A percentile compares a stretch with the other conserved stretches of the same genome.
These are phyloP conservation scores for Peribolospora kevripleyi DNA, from an alignment of 768 basidiomycete species.

Conservation along the genomic window DNA sequence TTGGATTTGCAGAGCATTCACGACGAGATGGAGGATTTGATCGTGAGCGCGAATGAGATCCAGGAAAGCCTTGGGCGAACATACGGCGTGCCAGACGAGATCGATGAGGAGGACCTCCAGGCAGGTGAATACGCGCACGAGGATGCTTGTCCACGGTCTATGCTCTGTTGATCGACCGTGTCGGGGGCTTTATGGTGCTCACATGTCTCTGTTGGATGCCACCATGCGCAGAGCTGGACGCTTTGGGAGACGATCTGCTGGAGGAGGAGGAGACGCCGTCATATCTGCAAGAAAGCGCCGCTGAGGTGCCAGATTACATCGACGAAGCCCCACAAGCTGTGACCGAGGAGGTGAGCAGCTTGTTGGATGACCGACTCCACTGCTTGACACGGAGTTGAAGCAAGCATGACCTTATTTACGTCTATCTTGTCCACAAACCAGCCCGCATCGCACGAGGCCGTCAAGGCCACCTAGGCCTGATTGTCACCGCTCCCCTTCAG, in stretches of 20 bases:
- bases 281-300: slow-evolving; percentile 31
- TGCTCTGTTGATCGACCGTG: not conserved
- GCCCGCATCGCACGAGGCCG: too few species aligned
- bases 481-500: too few species aligned
- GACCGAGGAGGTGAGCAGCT: slow-evolving; percentile 1
- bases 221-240: slow-evolving; percentile 52
- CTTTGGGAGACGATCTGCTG: slow-evolving; percentile 48
- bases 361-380: too few species aligned
- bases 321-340: slow-evolving; percentile 20
- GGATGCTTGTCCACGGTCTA: not conserved
- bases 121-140: slow-evolving; percentile 37
- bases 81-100: slow-evolving; percentile 87
- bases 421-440: too few species aligned
- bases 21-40: slow-evolving; percentile 89
- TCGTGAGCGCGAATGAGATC: slow-evolving; percentile 94
- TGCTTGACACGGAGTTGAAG: too few species aligned
- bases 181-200: not conserved
- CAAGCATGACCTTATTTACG: too few species aligned
- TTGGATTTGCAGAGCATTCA: slow-evolving; percentile 46
- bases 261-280: slow-evolving; percentile 74
- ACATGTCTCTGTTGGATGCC: not conserved
- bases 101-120: slow-evolving; percentile 91
- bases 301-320: slow-evolving; percentile 20
- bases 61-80: slow-evolving; percentile 81
- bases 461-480: too few species aligned